Evolutionary conservation across 2,329 filamentous ascomycete genomes (phyloP), one percentile per base, ranked within the genome.

Genomic region (Colletotrichum tropicicola): DNA sequence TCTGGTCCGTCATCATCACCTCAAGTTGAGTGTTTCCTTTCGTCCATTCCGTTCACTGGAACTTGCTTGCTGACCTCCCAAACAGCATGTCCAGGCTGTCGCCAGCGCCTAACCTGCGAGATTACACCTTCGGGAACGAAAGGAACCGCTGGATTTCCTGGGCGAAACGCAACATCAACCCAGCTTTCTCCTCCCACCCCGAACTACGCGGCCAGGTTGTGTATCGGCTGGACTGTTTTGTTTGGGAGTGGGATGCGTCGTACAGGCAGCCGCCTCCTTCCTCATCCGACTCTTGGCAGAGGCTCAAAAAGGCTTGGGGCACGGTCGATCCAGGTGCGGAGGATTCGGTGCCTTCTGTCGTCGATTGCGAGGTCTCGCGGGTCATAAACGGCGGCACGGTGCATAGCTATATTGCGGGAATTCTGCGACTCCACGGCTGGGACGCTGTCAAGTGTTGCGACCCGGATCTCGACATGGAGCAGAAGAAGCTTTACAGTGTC

Each of bases 281-380:
- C n/a, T n/a, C n/a, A n/a, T n/a, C n/a, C n/a, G n/a, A n/a, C n/a
- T n/a, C n/a, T n/a, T n/a, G n/a, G n/a, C n/a, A n/a, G n/a, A n/a
- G n/a, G n/a, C n/a, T n/a, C n/a, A n/a, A n/a, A n/a, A n/a, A n/a
- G n/a, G n/a, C n/a, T n/a, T n/a, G n/a, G n/a, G n/a, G n/a, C n/a
- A n/a, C n/a, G n/a, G n/a, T n/a, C n/a, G n/a, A n/a, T n/a, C n/a
- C n/a, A n/a, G n/a, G n/a, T n/a, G n/a, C n/a, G n/a, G n/a, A n/a
- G n/a, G n/a, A n/a, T n/a, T n/a, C n/a, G 23, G 27, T 10, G 21
- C 41, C 53, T 4, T 47, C 41, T n/a, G 41, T 13, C 0, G 55
- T 47, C 7, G 54, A 63, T 30, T 63, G 60, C n/a, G 60, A 63
- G 39, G 23, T 59, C 1, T 9, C 25, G 4, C 30, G 54, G 15